Percentiles rank a stretch among this genome's conserved stretches.
Conservation (phyloP, 1,139 yeast species). For the Spathaspora sp. region DNA sequence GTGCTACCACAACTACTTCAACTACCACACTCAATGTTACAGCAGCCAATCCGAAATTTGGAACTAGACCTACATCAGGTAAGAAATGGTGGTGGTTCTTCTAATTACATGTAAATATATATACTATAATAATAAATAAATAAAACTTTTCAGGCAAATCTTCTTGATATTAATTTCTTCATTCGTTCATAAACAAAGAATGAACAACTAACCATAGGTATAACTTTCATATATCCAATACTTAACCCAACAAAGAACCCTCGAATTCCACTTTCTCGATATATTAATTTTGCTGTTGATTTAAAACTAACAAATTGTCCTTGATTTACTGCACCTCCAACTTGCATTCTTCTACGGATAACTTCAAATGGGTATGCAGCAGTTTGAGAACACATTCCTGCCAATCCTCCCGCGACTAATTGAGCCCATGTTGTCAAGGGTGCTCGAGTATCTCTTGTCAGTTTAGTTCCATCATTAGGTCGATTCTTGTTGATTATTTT, state of each 20-base stretch:
- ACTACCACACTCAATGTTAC: conserved; percentile 33
- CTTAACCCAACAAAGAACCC: conserved; percentile 94
- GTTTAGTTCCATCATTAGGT: conserved; percentile 16
- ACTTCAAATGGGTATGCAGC: conserved; percentile 98
- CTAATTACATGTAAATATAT: conserved; percentile 2
- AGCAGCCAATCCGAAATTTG: conserved; percentile 49
- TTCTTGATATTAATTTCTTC: conserved; percentile 42
- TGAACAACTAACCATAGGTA: conserved; percentile 97
- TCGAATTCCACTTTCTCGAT: conserved; percentile 68
- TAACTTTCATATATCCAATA: conserved; percentile 91
- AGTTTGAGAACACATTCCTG: conserved; percentile 94
- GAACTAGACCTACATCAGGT: conserved; percentile 48
- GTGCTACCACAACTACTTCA: conserved; percentile 22
- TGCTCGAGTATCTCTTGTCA: conserved; percentile 52
- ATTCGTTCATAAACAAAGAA: conserved; percentile 90
- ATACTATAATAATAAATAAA: conserved; percentile 2
- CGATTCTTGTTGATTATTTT: conserved; percentile 7
- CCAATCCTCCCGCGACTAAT: conserved; percentile 87
- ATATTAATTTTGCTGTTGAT: conserved; percentile 56
- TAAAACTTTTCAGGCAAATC: not conserved
- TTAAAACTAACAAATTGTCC: conserved; percentile 59
- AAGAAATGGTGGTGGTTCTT: conserved; percentile 70
- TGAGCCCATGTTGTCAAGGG: conserved; percentile 91
- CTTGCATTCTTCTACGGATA: conserved; percentile 92
- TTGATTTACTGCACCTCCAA: conserved; percentile 74